Evolutionary conservation across 768 basidiomycete genomes (phyloP).

Genomic region (Brasilioporus rufonigricans): DNA sequence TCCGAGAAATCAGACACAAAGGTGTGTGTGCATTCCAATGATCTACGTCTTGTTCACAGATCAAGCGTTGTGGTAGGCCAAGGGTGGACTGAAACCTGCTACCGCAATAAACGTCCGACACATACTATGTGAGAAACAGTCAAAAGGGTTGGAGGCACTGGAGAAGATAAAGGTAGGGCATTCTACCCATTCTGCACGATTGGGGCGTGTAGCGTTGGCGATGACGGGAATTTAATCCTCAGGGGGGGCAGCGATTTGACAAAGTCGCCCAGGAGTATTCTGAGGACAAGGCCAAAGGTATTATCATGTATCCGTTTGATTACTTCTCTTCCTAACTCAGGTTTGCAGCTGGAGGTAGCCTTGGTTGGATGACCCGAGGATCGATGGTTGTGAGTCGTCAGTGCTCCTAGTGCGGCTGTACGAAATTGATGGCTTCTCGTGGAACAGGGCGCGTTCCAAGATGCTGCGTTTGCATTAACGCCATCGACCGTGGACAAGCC

Average conservation of each 20-base stretch:
- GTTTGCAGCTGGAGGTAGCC: conserved; percentile 69
- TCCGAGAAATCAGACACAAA: conserved; percentile 22
- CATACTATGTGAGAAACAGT: conserved; percentile 86
- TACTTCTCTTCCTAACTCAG: neutral
- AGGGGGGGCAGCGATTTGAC: conserved; percentile 81
- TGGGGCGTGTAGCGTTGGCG: neutral
- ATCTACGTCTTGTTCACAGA: neutral
- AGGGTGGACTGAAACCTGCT: conserved; percentile 69
- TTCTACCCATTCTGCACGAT: neutral
- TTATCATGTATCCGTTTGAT: neutral
- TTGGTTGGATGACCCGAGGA: conserved; percentile 85
- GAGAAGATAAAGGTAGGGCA: conserved; percentile 68
- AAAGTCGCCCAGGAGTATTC: conserved; percentile 90
- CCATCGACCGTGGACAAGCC: conserved; percentile 85
- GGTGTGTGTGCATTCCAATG: conserved; percentile 17
- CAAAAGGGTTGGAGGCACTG: conserved; percentile 73
- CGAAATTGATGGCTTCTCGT: conserved; percentile 1
- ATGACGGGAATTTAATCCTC: conserved; percentile 13
- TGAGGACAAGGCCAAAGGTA: conserved; percentile 88
- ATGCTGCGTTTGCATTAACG: conserved; percentile 78
- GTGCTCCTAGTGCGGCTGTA: neutral
- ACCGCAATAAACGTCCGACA: conserved; percentile 84
- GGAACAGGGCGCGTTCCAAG: conserved; percentile 69
- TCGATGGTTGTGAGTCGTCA: conserved; percentile 67
- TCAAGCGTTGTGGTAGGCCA: conserved; percentile 36